phyloP scores from a whole-genome alignment of 2,329 filamentous ascomycete species.

The Penicillium hordei region DNA sequence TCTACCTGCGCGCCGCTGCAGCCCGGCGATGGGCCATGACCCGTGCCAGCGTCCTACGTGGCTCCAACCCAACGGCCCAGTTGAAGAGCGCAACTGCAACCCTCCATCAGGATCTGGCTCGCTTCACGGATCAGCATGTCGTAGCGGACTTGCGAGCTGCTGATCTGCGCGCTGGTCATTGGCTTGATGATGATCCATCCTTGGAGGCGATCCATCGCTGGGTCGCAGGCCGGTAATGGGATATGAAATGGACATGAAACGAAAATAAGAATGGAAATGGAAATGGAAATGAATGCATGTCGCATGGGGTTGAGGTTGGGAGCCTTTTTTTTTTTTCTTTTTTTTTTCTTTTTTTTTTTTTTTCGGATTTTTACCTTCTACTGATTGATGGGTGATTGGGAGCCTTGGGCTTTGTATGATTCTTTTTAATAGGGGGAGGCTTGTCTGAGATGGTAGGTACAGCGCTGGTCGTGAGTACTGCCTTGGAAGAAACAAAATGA shows the following conservation, averaged over 20 bases:
- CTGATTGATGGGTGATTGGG: background rate
- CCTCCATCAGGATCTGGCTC: constrained; percentile 53
- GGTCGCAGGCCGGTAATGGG: constrained; percentile 39
- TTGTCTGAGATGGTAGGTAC: constrained; percentile 7
- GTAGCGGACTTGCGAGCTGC: constrained; percentile 55
- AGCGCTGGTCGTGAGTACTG: constrained; percentile 20
- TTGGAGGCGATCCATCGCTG: constrained; percentile 52
- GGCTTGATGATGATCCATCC: constrained; percentile 61
- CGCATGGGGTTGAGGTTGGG: background rate
- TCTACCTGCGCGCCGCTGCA: constrained; percentile 59
- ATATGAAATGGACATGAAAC: background rate
- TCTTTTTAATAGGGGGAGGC: constrained; percentile 8
- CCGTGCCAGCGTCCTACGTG: constrained; percentile 52
- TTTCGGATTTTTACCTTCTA: constrained; percentile 4
- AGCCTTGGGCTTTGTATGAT: constrained; percentile 4
- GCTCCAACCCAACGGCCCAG: constrained; percentile 49
- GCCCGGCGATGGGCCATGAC: constrained; percentile 60
- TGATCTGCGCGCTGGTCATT: constrained; percentile 59
- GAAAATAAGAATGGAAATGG: background rate
- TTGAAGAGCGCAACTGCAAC: constrained; percentile 51
- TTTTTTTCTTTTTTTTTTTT: constrained; percentile 7
- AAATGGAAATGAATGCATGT: constrained; percentile 9
- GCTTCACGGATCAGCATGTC: constrained; percentile 58
- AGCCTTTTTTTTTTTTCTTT: constrained; percentile 1
- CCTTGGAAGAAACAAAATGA: constrained; percentile 3